A percentile compares a stretch with the other conserved stretches of the same genome.
Evolutionary conservation across 495 filamentous ascomycete species (phyloP).

Genomic region (Gamarada debralockiae): DNA sequence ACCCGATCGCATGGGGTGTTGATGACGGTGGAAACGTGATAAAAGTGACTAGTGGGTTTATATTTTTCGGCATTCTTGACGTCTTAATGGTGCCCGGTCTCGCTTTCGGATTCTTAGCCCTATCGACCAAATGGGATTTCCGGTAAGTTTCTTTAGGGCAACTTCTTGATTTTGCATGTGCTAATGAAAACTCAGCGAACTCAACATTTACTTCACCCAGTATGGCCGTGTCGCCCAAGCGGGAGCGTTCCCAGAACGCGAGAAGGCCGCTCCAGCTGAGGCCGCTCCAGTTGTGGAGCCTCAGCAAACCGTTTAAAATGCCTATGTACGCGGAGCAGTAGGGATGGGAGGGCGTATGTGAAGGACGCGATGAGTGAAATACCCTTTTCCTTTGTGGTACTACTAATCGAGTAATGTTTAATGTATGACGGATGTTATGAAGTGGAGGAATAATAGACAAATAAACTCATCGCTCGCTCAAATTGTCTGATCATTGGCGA

Average conservation of each 20-base stretch:
- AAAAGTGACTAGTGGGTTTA: conserved; percentile 53
- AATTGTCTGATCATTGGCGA: too few species aligned
- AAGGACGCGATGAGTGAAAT: too few species aligned
- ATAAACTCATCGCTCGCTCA: background rate
- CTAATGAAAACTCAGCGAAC: too few species aligned
- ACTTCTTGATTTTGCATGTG: too few species aligned
- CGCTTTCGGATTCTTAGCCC: conserved; percentile 40
- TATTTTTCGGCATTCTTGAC: conserved; percentile 75
- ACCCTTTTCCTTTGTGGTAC: background rate
- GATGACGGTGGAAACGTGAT: conserved; percentile 66
- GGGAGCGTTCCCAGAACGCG: conserved; percentile 38
- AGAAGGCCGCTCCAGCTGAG: conserved; percentile 6
- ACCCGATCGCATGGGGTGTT: conserved; percentile 66
- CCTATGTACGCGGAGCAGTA: background rate
- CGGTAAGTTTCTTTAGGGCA: too few species aligned
- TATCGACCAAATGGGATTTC: conserved; percentile 38
- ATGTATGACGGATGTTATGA: background rate
- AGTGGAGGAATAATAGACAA: background rate
- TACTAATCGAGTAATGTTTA: background rate
- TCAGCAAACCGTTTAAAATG: background rate
- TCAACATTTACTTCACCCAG: conserved; percentile 51
- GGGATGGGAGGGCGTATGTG: background rate
- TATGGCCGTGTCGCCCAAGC: conserved; percentile 42
- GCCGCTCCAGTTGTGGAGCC: background rate
- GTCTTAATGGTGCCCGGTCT: conserved; percentile 56